phyloP scores from a whole-genome alignment of 2,329 filamentous ascomycete genomes.

The Exophiala oligosperma region DNA sequence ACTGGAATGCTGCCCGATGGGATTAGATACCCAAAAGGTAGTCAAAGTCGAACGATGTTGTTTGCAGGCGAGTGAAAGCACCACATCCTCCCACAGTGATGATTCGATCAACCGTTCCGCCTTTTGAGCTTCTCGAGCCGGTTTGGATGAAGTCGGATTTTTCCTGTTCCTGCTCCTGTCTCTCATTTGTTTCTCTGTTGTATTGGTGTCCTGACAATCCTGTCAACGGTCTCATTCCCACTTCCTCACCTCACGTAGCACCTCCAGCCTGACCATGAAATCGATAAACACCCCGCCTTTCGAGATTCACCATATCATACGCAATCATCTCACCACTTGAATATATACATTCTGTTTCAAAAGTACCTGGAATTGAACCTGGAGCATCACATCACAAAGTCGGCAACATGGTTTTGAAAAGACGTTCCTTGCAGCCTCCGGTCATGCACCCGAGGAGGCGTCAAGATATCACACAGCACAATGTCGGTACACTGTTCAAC shows the following conservation, averaged over 20 bases:
- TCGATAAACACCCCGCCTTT: background rate
- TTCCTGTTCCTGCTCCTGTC: too few relatives aligned
- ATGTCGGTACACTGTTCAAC: conserved; percentile 20
- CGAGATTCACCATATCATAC: background rate
- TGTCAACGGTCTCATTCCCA: too few relatives aligned
- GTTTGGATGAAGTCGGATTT: too few relatives aligned
- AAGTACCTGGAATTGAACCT: background rate
- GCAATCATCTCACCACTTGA: background rate
- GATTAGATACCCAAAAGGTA: too few relatives aligned
- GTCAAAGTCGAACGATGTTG: too few relatives aligned
- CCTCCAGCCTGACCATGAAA: background rate
- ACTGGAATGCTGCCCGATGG: too few relatives aligned
- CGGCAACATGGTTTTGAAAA: conserved; percentile 17
- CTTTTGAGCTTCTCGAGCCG: too few relatives aligned
- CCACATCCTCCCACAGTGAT: too few relatives aligned
- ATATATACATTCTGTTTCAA: background rate
- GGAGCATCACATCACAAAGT: background rate
- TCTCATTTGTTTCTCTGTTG: too few relatives aligned
- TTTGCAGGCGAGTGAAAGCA: too few relatives aligned
- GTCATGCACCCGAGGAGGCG: conserved; percentile 18
- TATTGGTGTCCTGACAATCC: too few relatives aligned
- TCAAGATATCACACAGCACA: conserved; percentile 15
- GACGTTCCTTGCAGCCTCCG: conserved; percentile 16
- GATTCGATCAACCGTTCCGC: too few relatives aligned
- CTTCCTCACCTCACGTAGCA: background rate